A percentile compares a stretch with the other conserved stretches of the same genome.
Conservation (phyloP, 2,329 filamentous ascomycete species). For the Paecilomyces formosus region DNA sequence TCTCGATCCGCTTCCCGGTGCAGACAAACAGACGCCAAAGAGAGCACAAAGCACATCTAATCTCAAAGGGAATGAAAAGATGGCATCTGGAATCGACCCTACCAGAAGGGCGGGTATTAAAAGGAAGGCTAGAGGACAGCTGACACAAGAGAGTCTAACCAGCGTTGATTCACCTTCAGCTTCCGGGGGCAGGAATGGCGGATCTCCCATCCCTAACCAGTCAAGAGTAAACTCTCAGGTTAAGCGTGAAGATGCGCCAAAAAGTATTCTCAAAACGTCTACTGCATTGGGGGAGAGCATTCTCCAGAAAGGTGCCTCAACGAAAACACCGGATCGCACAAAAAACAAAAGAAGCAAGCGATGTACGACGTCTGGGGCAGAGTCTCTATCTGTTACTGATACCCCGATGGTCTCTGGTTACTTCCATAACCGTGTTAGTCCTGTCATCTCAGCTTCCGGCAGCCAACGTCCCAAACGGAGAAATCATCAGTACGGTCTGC, state of each 20-base stretch:
- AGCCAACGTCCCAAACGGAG: slow-evolving; percentile 11
- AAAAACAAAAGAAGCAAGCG: slow-evolving; percentile 10
- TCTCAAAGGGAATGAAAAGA: not conserved
- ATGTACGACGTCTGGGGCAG: slow-evolving; percentile 2
- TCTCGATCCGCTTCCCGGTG: not conserved
- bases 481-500: slow-evolving; percentile 7
- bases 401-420: slow-evolving; percentile 12
- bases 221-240: not conserved
- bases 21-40: not conserved
- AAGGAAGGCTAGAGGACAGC: slow-evolving; percentile 10
- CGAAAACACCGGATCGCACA: slow-evolving; percentile 5
- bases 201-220: not conserved
- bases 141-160: slow-evolving; percentile 1
- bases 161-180: not conserved
- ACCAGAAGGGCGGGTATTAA: slow-evolving; percentile 4
- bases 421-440: slow-evolving; percentile 19
- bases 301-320: not conserved
- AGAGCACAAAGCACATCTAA: not conserved
- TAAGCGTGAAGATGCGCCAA: not conserved
- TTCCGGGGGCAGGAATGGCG: not conserved
- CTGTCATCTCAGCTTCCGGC: slow-evolving; percentile 21
- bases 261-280: not conserved
- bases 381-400: slow-evolving; percentile 5
- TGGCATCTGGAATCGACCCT: not conserved
- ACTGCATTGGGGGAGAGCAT: not conserved